Conservation (phyloP, 768 basidiomycete species). For the Leccinum variicolor region DNA sequence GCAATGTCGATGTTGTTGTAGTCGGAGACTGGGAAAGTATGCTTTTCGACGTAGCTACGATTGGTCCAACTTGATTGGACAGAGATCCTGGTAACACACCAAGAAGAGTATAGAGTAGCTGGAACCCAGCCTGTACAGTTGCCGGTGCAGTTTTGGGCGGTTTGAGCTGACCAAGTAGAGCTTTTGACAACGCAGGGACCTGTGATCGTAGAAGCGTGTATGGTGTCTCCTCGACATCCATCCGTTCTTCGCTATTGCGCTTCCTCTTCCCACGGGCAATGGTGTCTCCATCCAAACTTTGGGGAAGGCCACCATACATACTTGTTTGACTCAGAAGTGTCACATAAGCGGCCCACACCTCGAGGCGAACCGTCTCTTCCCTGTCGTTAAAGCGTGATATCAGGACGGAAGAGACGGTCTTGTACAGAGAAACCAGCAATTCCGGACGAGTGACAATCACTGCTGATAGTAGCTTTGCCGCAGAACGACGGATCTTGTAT, state of each 20-base stretch:
- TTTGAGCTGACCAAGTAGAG: conserved; percentile 82
- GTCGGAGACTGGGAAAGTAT: conserved; percentile 66
- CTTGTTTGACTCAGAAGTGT: conserved; percentile 80
- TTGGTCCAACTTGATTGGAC: conserved; percentile 58
- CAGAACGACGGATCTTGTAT: conserved; percentile 93
- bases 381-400: conserved; percentile 92
- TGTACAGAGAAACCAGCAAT: conserved; percentile 74
- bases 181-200: conserved; percentile 75
- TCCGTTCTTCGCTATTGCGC: conserved; percentile 69
- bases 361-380: conserved; percentile 90
- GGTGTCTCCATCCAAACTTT: conserved; percentile 45
- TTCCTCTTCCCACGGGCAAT: conserved; percentile 67
- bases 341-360: conserved; percentile 87
- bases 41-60: conserved; percentile 61
- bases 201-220: conserved; percentile 69
- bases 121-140: conserved; percentile 85
- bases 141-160: conserved; percentile 71
- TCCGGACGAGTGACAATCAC: conserved; percentile 91
- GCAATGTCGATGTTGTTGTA: conserved; percentile 77
- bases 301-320: conserved; percentile 67
- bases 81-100: conserved; percentile 82
- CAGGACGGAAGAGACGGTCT: conserved; percentile 80
- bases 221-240: conserved; percentile 73
- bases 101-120: conserved; percentile 70
- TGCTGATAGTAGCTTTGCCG: conserved; percentile 85